These are phyloP conservation scores for Crepidotus variabilis DNA, from an alignment of 768 basidiomycete genomes.

Conservation along the genomic window DNA sequence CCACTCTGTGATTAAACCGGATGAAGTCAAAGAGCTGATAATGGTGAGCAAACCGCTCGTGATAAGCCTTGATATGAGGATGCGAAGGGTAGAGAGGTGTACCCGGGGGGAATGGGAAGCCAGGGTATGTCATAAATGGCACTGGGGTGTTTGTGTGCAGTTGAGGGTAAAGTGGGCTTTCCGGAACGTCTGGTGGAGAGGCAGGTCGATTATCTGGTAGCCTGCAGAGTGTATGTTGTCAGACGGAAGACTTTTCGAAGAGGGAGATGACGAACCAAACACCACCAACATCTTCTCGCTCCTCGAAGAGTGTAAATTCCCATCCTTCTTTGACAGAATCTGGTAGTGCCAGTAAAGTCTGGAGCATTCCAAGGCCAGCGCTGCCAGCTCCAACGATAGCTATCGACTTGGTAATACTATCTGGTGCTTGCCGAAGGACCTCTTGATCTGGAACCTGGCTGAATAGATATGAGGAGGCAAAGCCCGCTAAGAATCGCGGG, in stretches of 20 bases:
- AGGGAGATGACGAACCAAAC: constrained; percentile 38
- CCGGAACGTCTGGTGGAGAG: constrained; percentile 44
- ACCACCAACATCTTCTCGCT: constrained; percentile 50
- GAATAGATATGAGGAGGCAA: constrained; percentile 12
- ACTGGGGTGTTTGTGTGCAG: constrained; percentile 53
- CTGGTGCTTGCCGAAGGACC: constrained; percentile 5
- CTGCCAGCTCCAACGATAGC: constrained; percentile 58
- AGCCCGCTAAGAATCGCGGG: constrained; percentile 6
- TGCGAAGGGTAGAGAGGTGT: constrained; percentile 50
- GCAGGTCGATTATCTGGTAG: constrained; percentile 26
- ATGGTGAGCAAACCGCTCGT: constrained; percentile 35
- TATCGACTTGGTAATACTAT: constrained; percentile 35
- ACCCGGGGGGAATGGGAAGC: constrained; percentile 45
- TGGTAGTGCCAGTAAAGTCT: constrained; percentile 46
- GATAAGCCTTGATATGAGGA: constrained; percentile 43
- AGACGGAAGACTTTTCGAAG: not conserved
- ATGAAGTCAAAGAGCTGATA: constrained; percentile 37
- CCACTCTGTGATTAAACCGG: constrained; percentile 38
- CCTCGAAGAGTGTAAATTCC: constrained; percentile 52
- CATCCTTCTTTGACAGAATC: constrained; percentile 30
- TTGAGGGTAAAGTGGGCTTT: constrained; percentile 51
- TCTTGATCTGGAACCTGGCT: constrained; percentile 13
- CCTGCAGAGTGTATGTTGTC: constrained; percentile 14
- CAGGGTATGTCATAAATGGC: constrained; percentile 57
- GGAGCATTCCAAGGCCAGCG: constrained; percentile 50